These are phyloP conservation scores for Benincasa hispida DNA, from an alignment of 306 rosid species.

Conservation along the genomic window DNA sequence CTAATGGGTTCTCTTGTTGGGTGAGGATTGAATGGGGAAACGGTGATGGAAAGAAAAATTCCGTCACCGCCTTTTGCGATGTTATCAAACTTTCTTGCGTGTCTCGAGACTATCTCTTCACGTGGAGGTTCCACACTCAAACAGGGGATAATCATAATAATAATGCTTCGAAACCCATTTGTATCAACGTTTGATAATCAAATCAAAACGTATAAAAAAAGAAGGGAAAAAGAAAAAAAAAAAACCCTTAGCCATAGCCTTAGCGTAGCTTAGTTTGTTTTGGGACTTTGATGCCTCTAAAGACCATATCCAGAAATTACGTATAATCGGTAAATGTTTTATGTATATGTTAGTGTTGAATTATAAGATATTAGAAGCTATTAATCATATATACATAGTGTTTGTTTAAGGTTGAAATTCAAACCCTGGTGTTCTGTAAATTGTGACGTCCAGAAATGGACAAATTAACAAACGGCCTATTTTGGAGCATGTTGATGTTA, in stretches of 20 bases:
- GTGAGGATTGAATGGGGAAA: conserved; percentile 75
- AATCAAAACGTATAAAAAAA: neutral
- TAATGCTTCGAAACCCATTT: conserved; percentile 31
- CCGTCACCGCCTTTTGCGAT: conserved; percentile 59
- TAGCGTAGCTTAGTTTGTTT: neutral
- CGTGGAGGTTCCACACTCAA: conserved; percentile 79
- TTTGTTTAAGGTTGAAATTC: neutral
- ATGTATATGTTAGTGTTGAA: neutral
- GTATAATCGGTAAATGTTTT: neutral
- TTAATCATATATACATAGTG: neutral
- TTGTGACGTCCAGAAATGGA: neutral
- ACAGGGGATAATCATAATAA: conserved; percentile 11
- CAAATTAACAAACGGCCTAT: neutral
- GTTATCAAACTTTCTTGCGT: conserved; percentile 48
- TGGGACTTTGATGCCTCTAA: neutral
- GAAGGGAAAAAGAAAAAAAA: neutral
- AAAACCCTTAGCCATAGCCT: neutral
- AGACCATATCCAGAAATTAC: neutral
- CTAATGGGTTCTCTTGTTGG: conserved; percentile 84
- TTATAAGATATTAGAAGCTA: neutral
- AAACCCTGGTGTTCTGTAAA: neutral
- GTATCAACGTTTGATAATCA: conserved; percentile 7
- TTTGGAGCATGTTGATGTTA: neutral
- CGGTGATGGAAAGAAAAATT: conserved; percentile 19
- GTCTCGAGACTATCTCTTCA: conserved; percentile 59